Conservation (phyloP, 257 asterid species). For the Eucommia ulmoides region DNA sequence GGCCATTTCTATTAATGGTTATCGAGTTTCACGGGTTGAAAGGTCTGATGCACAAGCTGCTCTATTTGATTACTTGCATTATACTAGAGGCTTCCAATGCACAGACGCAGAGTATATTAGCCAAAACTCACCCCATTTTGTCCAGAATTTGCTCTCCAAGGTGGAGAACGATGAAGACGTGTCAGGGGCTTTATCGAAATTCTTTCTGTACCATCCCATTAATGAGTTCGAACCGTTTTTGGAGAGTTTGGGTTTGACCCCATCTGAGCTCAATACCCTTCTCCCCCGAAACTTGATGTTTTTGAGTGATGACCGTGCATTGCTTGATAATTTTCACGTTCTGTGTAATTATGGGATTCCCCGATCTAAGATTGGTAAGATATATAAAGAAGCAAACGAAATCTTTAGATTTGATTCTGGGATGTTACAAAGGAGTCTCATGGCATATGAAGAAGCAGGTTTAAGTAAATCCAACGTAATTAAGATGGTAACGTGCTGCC, state of each 20-base stretch:
- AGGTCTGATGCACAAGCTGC: conserved; percentile 65
- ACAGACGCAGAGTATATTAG: conserved; percentile 70
- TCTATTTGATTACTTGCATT: conserved; percentile 59
- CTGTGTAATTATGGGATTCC: conserved; percentile 54
- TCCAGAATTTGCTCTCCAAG: conserved; percentile 29
- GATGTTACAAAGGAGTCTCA: conserved; percentile 34
- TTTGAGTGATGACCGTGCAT: conserved; percentile 44
- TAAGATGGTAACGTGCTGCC: conserved; percentile 44
- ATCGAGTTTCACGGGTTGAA: too few relatives aligned
- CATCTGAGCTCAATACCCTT: conserved; percentile 27
- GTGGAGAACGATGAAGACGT: conserved; percentile 25
- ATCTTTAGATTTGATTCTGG: conserved; percentile 34
- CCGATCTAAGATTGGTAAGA: conserved; percentile 43
- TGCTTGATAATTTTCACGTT: conserved; percentile 49
- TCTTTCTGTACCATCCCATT: conserved; percentile 70
- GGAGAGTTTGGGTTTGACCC: conserved; percentile 68
- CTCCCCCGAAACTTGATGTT: conserved; percentile 54
- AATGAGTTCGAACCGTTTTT: conserved; percentile 85
- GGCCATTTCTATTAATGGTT: too few relatives aligned
- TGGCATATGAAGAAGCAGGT: conserved; percentile 31
- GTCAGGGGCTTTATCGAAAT: conserved; percentile 31
- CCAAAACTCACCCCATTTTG: conserved; percentile 49
- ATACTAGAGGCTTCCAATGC: conserved; percentile 52
- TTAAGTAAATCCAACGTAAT: conserved; percentile 32
- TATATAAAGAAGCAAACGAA: conserved; percentile 42